Conservation (phyloP, 768 basidiomycete genomes). For the Ramaria sp. region DNA sequence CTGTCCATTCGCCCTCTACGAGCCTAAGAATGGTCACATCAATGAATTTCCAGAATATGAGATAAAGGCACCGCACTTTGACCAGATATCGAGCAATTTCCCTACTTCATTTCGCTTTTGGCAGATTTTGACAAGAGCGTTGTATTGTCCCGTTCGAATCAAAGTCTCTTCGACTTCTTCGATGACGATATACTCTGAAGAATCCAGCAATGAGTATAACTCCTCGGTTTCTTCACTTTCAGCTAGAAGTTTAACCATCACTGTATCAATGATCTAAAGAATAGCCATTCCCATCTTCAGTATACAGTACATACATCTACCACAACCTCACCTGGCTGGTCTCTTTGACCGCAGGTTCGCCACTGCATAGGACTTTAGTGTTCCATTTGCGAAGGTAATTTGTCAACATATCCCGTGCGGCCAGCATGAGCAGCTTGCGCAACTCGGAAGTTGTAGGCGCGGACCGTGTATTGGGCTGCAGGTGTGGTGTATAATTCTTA, state of each 20-base stretch:
- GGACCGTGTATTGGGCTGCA: slow-evolving; percentile 53
- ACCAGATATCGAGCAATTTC: slow-evolving; percentile 58
- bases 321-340: background rate
- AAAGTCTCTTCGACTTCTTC: slow-evolving; percentile 54
- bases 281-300: background rate
- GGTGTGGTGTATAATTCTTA: slow-evolving; percentile 84
- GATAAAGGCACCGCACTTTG: slow-evolving; percentile 43
- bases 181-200: slow-evolving; percentile 41
- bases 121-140: slow-evolving; percentile 52
- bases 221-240: slow-evolving; percentile 49
- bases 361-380: slow-evolving; percentile 12
- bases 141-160: slow-evolving; percentile 39
- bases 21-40: slow-evolving; percentile 29
- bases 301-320: background rate
- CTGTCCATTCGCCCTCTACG: slow-evolving; percentile 52
- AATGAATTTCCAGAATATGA: background rate
- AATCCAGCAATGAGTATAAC: slow-evolving; percentile 45
- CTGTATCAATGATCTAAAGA: slow-evolving; percentile 66
- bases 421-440: slow-evolving; percentile 44
- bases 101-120: slow-evolving; percentile 40
- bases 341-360: slow-evolving; percentile 11
- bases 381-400: slow-evolving; percentile 50
- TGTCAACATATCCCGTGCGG: slow-evolving; percentile 70
- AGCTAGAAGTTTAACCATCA: slow-evolving; percentile 64
- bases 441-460: slow-evolving; percentile 67